phyloP scores from a whole-genome alignment of 2,329 filamentous ascomycete species.

The Neurospora crassa region DNA sequence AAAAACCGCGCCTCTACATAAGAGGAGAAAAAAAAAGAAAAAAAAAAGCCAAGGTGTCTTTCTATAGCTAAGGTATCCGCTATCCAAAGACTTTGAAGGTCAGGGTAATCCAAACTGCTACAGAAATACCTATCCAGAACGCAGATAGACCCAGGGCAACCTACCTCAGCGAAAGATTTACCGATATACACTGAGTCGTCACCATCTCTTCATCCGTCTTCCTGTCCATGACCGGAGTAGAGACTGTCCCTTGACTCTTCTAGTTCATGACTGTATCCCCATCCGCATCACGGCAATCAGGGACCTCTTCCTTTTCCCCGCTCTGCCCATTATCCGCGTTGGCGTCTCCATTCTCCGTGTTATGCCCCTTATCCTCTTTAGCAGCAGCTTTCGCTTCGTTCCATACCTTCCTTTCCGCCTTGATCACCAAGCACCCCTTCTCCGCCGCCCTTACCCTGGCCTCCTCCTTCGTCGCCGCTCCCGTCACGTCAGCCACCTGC shows the following conservation, averaged over 20 bases:
- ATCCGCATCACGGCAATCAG: not conserved
- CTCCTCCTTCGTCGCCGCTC: constrained; percentile 3
- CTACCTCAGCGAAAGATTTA: not conserved
- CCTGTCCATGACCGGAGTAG: not conserved
- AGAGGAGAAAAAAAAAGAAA: no score
- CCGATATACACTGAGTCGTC: not conserved
- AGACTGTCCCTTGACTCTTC: not conserved
- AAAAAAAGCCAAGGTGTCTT: not conserved
- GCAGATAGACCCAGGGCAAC: not conserved
- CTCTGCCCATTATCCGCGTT: not conserved
- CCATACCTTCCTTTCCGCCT: not conserved
- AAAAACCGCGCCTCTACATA: not conserved
- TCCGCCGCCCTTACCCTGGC: constrained; percentile 5
- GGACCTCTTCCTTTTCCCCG: not conserved
- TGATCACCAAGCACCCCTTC: not conserved
- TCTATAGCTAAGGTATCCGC: not conserved
- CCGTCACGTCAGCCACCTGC: constrained; percentile 8
- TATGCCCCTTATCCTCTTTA: no score
- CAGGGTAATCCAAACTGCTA: not conserved
- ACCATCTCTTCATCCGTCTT: not conserved
- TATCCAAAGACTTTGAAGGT: not conserved
- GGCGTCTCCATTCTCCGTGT: no score
- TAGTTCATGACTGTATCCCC: not conserved
- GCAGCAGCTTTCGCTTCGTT: not conserved
- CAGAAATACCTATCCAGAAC: not conserved